Percentiles rank a stretch among this genome's conserved stretches.
Conservation (phyloP, 1,139 yeast species). For the Suhomyces bribrorum region DNA sequence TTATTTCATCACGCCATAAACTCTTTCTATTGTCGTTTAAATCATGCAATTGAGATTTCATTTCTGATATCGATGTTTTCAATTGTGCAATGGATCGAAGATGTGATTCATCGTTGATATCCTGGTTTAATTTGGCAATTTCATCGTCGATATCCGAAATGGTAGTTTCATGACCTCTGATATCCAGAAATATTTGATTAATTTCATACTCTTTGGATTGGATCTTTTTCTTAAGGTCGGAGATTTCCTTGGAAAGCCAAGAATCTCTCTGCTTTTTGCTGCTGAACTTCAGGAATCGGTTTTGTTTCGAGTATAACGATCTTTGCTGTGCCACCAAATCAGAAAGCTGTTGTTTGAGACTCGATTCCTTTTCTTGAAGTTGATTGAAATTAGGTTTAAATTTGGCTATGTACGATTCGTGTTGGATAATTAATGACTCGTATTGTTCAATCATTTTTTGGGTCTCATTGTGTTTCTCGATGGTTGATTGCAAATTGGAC, state of each 20-base stretch:
- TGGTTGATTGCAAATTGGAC: constrained; percentile 17
- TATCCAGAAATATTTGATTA: constrained; percentile 21
- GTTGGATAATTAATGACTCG: constrained; percentile 21
- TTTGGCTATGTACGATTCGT: constrained; percentile 24
- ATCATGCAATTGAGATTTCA: constrained; percentile 43
- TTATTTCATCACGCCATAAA: constrained; percentile 81
- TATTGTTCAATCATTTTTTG: constrained; percentile 22
- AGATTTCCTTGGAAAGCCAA: constrained; percentile 56
- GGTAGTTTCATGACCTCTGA: constrained; percentile 20
- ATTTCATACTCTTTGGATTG: constrained; percentile 27
- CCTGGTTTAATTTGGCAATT: constrained; percentile 37
- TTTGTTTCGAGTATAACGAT: constrained; percentile 71
- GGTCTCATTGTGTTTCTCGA: constrained; percentile 19
- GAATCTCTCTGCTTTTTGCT: constrained; percentile 60
- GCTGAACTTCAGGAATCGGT: constrained; percentile 62
- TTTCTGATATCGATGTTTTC: constrained; percentile 34
- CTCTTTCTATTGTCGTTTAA: constrained; percentile 67
- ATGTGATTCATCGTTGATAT: constrained; percentile 27
- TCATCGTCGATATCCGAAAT: constrained; percentile 34
- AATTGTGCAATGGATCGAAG: constrained; percentile 26
- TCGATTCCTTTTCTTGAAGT: constrained; percentile 43
- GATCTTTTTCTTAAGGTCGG: constrained; percentile 21
- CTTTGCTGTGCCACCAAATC: constrained; percentile 57
- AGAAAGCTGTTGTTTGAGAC: constrained; percentile 40
- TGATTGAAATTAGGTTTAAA: constrained; percentile 45